Percentiles rank a stretch among this genome's conserved stretches.
Conservation (phyloP, 352 stramenopile species). For the Phytophthora constricta region DNA sequence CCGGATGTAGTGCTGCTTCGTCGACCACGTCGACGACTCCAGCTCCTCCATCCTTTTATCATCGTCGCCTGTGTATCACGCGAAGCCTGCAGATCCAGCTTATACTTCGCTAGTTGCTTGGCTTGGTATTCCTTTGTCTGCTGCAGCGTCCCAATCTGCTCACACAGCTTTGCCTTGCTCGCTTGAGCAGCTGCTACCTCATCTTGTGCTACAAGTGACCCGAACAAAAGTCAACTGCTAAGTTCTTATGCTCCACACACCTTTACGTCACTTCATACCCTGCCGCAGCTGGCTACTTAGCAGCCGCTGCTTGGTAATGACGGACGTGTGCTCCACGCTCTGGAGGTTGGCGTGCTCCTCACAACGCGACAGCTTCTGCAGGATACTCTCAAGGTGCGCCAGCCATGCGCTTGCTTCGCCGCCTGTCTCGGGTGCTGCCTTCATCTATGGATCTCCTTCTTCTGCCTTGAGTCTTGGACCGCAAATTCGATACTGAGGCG, state of each 20-base stretch:
- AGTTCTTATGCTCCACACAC: not conserved
- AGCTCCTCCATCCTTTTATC: slow-evolving; percentile 54
- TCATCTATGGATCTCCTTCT: slow-evolving; percentile 16
- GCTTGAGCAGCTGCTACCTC: slow-evolving; percentile 51
- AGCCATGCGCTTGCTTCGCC: slow-evolving; percentile 25
- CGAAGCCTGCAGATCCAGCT: slow-evolving; percentile 51
- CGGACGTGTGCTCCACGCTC: slow-evolving; percentile 53
- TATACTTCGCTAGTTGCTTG: slow-evolving; percentile 52
- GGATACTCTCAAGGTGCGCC: slow-evolving; percentile 57
- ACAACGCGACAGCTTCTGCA: slow-evolving; percentile 58
- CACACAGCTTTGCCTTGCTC: slow-evolving; percentile 60
- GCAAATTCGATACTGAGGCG: slow-evolving; percentile 24
- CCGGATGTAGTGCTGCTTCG: slow-evolving; percentile 70
- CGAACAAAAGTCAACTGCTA: not conserved
- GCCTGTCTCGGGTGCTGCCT: slow-evolving; percentile 20
- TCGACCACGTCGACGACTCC: slow-evolving; percentile 38
- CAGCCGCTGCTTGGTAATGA: slow-evolving; percentile 52
- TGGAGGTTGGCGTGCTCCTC: slow-evolving; percentile 56
- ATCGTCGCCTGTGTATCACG: slow-evolving; percentile 54
- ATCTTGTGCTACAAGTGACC: slow-evolving; percentile 50
- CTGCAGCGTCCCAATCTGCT: slow-evolving; percentile 63
- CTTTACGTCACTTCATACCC: slow-evolving; percentile 28
- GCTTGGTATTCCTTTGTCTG: slow-evolving; percentile 52
- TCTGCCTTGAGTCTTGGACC: slow-evolving; percentile 1
- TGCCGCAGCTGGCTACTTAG: slow-evolving; percentile 62